These are phyloP conservation scores for Angomonas ambiguus DNA, from an alignment of 208 protist genomes.

Conservation along the genomic window DNA sequence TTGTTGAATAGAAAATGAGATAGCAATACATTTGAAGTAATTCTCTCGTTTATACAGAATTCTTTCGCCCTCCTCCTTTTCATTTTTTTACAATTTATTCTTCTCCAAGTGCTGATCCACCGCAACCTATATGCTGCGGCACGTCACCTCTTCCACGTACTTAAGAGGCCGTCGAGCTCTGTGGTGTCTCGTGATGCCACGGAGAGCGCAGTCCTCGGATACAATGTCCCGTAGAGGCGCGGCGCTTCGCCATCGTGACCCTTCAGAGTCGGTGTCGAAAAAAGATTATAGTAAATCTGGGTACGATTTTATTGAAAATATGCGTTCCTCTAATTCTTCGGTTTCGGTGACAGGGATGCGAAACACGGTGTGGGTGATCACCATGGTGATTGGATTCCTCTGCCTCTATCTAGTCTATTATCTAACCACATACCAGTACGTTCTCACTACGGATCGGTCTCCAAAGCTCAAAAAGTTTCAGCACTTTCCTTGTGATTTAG, in stretches of 20 bases:
- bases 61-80: background rate
- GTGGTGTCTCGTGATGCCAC: too few species aligned
- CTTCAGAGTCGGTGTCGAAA: background rate
- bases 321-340: slow-evolving; percentile 24
- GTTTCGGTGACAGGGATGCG: slow-evolving; percentile 22
- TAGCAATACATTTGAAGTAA: background rate
- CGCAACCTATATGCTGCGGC: too few species aligned
- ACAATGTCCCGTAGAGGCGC: background rate
- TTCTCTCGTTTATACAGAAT: background rate
- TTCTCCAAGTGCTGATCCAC: background rate
- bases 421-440: slow-evolving; percentile 60
- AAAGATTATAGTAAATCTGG: slow-evolving; percentile 20
- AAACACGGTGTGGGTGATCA: slow-evolving; percentile 24
- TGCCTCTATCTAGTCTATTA: slow-evolving; percentile 41
- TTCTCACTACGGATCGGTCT: slow-evolving; percentile 52
- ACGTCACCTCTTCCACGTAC: too few species aligned
- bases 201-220: too few species aligned
- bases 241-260: background rate
- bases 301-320: slow-evolving; percentile 43
- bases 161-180: too few species aligned
- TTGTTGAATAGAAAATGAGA: too few species aligned
- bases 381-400: slow-evolving; percentile 14
- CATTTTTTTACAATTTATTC: background rate
- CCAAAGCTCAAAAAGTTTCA: slow-evolving; percentile 46
- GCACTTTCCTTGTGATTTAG: slow-evolving; percentile 65